A percentile compares a stretch with the other conserved stretches of the same genome.
Conservation (phyloP, 768 basidiomycete species). For the Ramaria sp. region DNA sequence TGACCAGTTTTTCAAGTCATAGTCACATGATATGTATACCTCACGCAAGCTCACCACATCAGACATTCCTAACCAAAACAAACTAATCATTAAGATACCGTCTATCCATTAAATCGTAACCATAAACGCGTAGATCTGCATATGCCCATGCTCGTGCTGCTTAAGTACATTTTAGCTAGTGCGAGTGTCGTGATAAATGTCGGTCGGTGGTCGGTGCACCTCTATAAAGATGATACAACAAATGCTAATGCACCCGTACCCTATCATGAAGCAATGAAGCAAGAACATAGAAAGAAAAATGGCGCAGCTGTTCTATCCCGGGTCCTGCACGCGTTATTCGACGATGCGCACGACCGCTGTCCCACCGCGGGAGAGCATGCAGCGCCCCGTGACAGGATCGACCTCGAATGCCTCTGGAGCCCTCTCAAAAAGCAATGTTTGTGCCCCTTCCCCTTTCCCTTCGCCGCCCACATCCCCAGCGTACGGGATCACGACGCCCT, state of each 20-base stretch:
- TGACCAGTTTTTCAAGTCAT: conserved; percentile 39
- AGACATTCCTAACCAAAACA: too few relatives aligned
- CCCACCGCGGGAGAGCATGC: conserved; percentile 21
- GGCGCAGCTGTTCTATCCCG: not conserved
- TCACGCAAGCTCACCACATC: too few relatives aligned
- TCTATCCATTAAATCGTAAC: too few relatives aligned
- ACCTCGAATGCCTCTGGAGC: conserved; percentile 38
- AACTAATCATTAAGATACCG: too few relatives aligned
- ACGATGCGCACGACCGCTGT: conserved; percentile 24
- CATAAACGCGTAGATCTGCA: not conserved
- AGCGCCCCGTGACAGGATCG: conserved; percentile 25
- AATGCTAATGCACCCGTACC: not conserved
- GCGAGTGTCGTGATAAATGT: not conserved
- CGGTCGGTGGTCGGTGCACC: not conserved
- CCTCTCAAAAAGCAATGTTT: conserved; percentile 44
- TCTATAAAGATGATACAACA: not conserved
- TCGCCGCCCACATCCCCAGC: conserved; percentile 15
- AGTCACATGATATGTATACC: not conserved
- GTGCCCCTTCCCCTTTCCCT: conserved; percentile 18
- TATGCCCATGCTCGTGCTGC: not conserved
- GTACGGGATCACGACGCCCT: conserved; percentile 22
- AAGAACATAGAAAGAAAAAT: not conserved
- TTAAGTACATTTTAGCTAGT: not conserved
- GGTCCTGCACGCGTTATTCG: conserved; percentile 8
- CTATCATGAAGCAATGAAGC: not conserved